Base-by-base conservation (phyloP, 129 eudicot genomes). In the Flaveria brownii region DNA sequence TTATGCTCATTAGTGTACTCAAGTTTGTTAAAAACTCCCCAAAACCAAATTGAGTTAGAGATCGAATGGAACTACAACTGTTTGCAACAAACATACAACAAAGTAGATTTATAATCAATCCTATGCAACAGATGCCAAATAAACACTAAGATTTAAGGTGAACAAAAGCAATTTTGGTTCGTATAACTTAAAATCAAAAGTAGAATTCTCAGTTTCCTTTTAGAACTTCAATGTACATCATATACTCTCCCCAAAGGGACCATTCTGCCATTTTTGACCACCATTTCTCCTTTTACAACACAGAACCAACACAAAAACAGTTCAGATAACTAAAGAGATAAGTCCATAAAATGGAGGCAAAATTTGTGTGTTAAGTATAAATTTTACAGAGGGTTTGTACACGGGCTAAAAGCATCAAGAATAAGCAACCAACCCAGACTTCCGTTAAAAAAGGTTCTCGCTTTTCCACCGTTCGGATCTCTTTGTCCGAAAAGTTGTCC, bases 321-420 rank as follows among this genome's bases (percentile, higher is more conserved):
- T 72, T 80, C 70, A 80, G 25, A 73, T 73, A 66, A 33, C 70
- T 73, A 65, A 66, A 65, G 22, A 7, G 14, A 71, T 45, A 14
- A 26, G 79, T 80, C 11, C 26, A 64, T 51, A 64, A 67, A 66
- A 73, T 30, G 79, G 50, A 80, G 10, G 46, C 79, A 80, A 80
- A 80, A 80, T 45, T 63, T 73, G 78, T 73, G 70, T 73, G 78
- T 72, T 69, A 68, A 56, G 81, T 66, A 63, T 18, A 51, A 72
- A 74, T 72, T 80, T 52, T 72, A 73, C 78, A 65, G 25, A 72
- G 74, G 74, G 74, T 80, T 80, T 80, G 83, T 80, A 80, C 74
- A 73, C 16, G 46, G 16, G 59, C 78, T 63, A 50, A 72, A 79
- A 72, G 67, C 83, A 79, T 79, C 83, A 72, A 54, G 73, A 80